Conservation (phyloP, 345 rosid species). For the Kernera saxatilis region DNA sequence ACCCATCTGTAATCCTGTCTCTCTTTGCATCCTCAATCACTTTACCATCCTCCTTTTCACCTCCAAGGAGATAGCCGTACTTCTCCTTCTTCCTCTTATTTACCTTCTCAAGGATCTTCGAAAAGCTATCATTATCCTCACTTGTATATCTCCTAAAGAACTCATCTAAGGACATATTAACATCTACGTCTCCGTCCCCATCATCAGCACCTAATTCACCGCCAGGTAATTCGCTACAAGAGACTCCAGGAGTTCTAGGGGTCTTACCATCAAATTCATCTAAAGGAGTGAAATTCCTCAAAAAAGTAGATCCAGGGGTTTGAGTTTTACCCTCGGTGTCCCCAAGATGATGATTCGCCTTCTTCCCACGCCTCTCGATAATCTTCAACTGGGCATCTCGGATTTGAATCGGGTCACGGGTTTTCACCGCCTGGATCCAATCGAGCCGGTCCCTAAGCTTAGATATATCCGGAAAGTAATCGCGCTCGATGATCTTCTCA, state of each 20-base stretch:
- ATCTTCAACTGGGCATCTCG: constrained; percentile 95
- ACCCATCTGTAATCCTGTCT: constrained; percentile 91
- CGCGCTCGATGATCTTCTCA: constrained; percentile 95
- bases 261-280: constrained; percentile 64
- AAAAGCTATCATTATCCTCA: constrained; percentile 90
- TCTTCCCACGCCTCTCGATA: constrained; percentile 73
- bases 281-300: constrained; percentile 68
- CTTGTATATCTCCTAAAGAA: constrained; percentile 85
- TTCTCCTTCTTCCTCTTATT: constrained; percentile 85
- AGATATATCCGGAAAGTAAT: constrained; percentile 88
- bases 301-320: constrained; percentile 87
- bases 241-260: constrained; percentile 41
- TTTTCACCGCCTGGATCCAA: constrained; percentile 84
- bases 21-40: constrained; percentile 51
- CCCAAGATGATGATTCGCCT: constrained; percentile 27
- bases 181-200: constrained; percentile 45
- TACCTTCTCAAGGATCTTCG: constrained; percentile 76
- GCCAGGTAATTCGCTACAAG: constrained; percentile 33
- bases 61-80: constrained; percentile 53
- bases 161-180: constrained; percentile 58
- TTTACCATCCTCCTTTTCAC: constrained; percentile 46
- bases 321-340: constrained; percentile 48
- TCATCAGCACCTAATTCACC: constrained; percentile 31
- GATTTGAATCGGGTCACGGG: constrained; percentile 81
- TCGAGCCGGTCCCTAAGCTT: constrained; percentile 94